Evolutionary conservation across 164 flowering plant species (phyloP).

Genomic region (Buxus sempervirens): DNA sequence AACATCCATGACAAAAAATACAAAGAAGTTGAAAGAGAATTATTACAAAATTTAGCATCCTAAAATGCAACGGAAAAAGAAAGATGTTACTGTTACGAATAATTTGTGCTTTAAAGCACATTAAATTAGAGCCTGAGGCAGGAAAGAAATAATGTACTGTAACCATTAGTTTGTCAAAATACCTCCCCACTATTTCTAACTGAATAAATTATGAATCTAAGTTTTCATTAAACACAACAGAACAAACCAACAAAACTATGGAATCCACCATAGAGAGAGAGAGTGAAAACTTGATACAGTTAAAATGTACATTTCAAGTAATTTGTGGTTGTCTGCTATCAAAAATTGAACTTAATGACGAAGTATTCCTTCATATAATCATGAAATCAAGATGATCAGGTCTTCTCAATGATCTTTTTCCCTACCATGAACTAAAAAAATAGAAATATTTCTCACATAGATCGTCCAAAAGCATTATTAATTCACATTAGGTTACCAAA

Average conservation of each 20-base stretch:
- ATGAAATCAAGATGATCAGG: not conserved
- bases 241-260: too few species aligned
- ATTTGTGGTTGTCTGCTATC: not conserved
- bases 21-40: not conserved
- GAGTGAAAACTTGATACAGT: too few species aligned
- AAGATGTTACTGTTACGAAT: not conserved
- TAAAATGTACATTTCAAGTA: not conserved
- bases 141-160: not conserved
- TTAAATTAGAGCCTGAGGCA: not conserved
- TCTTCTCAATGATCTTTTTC: not conserved
- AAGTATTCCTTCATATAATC: not conserved
- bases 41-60: too few species aligned
- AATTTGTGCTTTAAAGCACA: too few species aligned
- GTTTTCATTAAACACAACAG: too few species aligned
- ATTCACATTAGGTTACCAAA: not conserved
- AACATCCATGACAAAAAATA: constrained; percentile 22
- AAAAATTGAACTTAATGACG: not conserved
- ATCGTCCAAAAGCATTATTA: too few species aligned
- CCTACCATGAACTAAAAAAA: not conserved
- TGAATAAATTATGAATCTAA: too few species aligned
- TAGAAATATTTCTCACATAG: too few species aligned
- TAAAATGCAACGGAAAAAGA: not conserved
- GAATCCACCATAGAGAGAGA: too few species aligned
- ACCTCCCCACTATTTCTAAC: too few species aligned
- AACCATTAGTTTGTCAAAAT: too few species aligned